Evolutionary conservation across 176 grass and related monocot species (phyloP), one percentile per base, ranked within the genome.

Genomic region (Lolium rigidum): DNA sequence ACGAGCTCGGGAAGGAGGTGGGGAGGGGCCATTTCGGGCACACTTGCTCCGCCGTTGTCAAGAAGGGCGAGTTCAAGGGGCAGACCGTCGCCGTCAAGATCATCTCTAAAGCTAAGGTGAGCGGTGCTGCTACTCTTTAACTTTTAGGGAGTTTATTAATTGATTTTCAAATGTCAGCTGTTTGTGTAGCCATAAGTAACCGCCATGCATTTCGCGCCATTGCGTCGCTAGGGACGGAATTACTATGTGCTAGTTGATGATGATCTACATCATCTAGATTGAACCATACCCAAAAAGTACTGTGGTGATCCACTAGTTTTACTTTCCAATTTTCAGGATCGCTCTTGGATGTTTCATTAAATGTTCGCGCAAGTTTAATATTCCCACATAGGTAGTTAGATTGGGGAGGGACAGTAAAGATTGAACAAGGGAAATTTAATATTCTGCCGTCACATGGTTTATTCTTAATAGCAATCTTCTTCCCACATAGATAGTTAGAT

Each of bases 1-100:
- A 94, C 46, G 97, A 99, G 76, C 89, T 96, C 51, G 97, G 94
- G 76, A 99, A 99, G 94, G 97, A 99, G 92, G 92, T 99, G 6
- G 97, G 97, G 17, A 90, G 97, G 80, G 97, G 97, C 0, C 97
- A 99, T 88, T 99, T 99, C 66, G 97, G 97, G 0, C 97, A 99
- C 82, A 99, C 97, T 21, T 99, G 97, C 89, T 94, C 88, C 0
- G 94, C 84, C 17, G 91, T 86, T 21, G 90, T 92, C 1, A 99
- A 94, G 83, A 99, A 94, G 89, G 94, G 97, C 74, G 97, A 99
- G 52, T 85, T 60, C 79, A 99, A 94, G 88, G 97, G 97, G 4
- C 94, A 99, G 7, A 80, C 80, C 35, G 87, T 96, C 52, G 97
- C 97, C 25, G 97, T 99, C 82, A 99, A 99, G 85, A 94, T 99